Base-by-base conservation (phyloP, 805 yeast genomes). In the Tetrapisispora taiwanensis region DNA sequence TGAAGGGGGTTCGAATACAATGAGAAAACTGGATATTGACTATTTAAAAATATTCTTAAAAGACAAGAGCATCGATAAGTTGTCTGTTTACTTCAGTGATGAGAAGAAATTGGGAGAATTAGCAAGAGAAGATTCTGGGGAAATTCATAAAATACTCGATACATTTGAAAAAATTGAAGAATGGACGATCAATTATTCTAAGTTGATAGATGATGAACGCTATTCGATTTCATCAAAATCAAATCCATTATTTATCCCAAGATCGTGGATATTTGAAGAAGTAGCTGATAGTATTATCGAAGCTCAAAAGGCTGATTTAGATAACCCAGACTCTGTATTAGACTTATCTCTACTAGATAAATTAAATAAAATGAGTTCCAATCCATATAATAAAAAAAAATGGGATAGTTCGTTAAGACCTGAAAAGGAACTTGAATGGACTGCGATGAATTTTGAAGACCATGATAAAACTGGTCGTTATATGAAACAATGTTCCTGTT, bases 191-290 rank as follows among this genome's bases (percentile, higher is more conserved):
- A 49, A 52, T 2, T 86, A 76, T 60, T 63, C 60, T 26, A 59
- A 59, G 3, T 67, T 81, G 38, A 56, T 78, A 9, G 51, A 46
- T 10, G 48, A 46, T 0, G 72, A 73, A 38, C 69, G 89, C 41
- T 52, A 47, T 4, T 49, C 46, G 8, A 52, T 68, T 3, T 76
- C 87, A 39, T 56, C 65, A 7, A 43, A 52, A 3, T 67, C 65
- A 40, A 92, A 90, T 55, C 98, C 97, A 3, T 58, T 76, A 30
- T 90, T 90, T 56, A 73, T 84, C 6, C 92, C 95, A 18, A 72
- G 90, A 47, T 84, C 79, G 50, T 86, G 95, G 88, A 80, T 89
- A 42, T 68, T 92, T 43, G 86, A 87, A 43, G 89, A 88, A 48
- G 95, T 87, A 0, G 80, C 85, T 38, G 71, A 74, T 26, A 65